Conservation (phyloP, 208 protist genomes). For the Acanthamoeba quina region DNA sequence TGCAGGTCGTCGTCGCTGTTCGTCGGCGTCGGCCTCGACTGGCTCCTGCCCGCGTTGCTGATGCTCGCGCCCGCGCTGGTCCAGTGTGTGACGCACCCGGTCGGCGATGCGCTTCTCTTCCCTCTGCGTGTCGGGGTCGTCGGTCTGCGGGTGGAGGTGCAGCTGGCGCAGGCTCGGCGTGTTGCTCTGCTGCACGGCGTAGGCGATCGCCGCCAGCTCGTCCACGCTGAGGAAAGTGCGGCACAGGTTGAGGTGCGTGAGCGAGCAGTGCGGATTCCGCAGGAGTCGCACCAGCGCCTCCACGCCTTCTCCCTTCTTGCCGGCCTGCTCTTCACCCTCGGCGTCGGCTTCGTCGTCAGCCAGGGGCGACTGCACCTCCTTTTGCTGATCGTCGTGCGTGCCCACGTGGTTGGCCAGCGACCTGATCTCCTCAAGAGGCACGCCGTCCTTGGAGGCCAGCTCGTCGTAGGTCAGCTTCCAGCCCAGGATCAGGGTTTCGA, state of each 20-base stretch:
- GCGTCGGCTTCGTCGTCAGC: background rate
- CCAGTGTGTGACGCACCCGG: background rate
- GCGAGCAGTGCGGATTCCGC: conserved; percentile 3
- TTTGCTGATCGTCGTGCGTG: background rate
- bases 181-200: background rate
- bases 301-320: background rate
- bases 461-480: conserved; percentile 49
- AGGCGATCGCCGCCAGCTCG: background rate
- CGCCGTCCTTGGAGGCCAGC: conserved; percentile 6
- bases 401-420: conserved; percentile 36
- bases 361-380: background rate
- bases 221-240: background rate
- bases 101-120: background rate
- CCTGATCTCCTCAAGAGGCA: background rate
- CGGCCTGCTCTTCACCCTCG: background rate
- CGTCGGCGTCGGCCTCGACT: too few species aligned
- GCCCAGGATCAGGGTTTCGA: conserved; percentile 29
- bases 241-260: conserved; percentile 40
- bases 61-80: background rate
- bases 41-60: background rate
- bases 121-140: background rate
- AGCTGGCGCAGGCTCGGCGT: conserved; percentile 49
- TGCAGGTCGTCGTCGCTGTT: background rate
- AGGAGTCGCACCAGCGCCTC: background rate
- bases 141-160: background rate